phyloP scores from a whole-genome alignment of 257 asterid genomes.

The Solanum clarkiae region DNA sequence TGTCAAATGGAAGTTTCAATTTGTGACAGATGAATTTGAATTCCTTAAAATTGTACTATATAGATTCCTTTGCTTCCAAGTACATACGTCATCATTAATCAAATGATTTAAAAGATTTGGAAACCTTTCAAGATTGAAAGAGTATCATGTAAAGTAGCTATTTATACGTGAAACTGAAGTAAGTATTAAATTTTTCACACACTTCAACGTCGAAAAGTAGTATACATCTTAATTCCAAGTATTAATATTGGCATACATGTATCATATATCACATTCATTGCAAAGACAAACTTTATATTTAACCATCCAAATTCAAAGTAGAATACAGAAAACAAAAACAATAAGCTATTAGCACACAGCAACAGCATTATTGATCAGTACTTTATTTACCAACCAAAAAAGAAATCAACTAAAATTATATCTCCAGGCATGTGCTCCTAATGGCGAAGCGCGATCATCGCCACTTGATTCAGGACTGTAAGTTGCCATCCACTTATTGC shows the following conservation, averaged over 20 bases:
- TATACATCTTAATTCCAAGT: not conserved
- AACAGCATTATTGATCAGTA: not conserved
- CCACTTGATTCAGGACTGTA: slow-evolving; percentile 68
- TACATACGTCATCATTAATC: not conserved
- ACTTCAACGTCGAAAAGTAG: not conserved
- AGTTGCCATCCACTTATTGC: slow-evolving; percentile 34
- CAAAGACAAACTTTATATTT: not conserved
- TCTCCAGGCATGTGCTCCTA: slow-evolving; percentile 36
- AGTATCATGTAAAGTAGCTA: not conserved
- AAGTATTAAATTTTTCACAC: not conserved
- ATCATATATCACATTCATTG: not conserved
- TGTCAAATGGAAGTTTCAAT: not conserved
- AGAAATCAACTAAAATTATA: slow-evolving; percentile 25
- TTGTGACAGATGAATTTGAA: not conserved
- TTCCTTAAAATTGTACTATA: not conserved
- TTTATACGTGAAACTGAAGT: no score
- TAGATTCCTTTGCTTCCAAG: not conserved
- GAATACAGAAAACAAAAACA: not conserved
- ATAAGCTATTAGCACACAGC: not conserved
- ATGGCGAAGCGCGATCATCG: slow-evolving; percentile 43
- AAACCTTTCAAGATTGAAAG: not conserved
- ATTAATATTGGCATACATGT: not conserved
- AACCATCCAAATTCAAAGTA: not conserved
- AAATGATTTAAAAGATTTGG: not conserved
- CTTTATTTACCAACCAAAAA: not conserved